Evolutionary conservation across 352 stramenopile genomes (phyloP).

Genomic region (Globisporangium uncinulatum): DNA sequence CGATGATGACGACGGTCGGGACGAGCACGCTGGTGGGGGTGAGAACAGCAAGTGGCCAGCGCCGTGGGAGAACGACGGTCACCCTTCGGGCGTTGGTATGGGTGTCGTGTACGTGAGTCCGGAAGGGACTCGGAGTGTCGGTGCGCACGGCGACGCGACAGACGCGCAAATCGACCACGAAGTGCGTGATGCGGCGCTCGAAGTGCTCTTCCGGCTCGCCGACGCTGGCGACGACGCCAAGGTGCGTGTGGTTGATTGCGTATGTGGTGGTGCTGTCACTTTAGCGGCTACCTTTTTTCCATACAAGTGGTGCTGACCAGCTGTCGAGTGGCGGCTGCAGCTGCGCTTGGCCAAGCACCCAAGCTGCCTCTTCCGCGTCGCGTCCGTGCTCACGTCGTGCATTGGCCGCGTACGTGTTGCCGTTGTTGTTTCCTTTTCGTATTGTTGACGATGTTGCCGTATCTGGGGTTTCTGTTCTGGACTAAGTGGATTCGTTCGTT

Average conservation of each 20-base stretch:
- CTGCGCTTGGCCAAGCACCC: constrained; percentile 64
- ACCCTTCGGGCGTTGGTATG: constrained; percentile 65
- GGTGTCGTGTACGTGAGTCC: constrained; percentile 73
- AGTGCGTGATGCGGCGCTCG: constrained; percentile 65
- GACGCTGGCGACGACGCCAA: constrained; percentile 56
- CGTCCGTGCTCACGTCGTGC: constrained; percentile 54
- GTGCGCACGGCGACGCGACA: constrained; percentile 25
- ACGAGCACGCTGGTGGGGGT: constrained; percentile 14
- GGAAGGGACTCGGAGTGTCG: constrained; percentile 49
- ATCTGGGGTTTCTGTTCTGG: too few species aligned
- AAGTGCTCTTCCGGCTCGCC: constrained; percentile 70
- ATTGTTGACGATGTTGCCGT: too few species aligned
- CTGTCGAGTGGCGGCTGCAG: constrained; percentile 13
- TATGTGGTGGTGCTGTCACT: neutral
- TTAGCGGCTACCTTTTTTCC: neutral
- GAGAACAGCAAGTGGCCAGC: constrained; percentile 55
- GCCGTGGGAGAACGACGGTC: constrained; percentile 70
- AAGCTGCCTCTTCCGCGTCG: constrained; percentile 50
- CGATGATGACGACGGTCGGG: constrained; percentile 27
- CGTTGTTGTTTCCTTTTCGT: neutral
- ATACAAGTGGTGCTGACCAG: neutral
- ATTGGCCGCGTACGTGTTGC: constrained; percentile 49
- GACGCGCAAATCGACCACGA: constrained; percentile 67
- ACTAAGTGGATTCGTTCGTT: too few species aligned
- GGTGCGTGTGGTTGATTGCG: constrained; percentile 10